These are phyloP conservation scores for Naganishia sp. DNA, from an alignment of 1,284 basidiomycete species.

Conservation along the genomic window DNA sequence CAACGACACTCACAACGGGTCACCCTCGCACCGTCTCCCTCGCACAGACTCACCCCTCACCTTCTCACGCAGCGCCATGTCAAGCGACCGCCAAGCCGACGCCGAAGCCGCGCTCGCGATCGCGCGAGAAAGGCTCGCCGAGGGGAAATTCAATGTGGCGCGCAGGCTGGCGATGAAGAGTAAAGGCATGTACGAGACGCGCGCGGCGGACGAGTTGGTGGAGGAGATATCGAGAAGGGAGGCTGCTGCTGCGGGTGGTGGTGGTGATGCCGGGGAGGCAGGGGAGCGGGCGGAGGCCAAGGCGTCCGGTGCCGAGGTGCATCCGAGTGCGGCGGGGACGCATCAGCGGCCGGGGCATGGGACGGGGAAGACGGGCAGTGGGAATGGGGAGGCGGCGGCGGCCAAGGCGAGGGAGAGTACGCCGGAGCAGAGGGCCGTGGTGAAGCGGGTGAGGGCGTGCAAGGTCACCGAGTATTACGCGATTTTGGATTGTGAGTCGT, in stretches of 20 bases:
- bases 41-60: too few species aligned
- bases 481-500: slow-evolving; percentile 65
- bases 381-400: slow-evolving; percentile 34
- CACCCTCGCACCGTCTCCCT: too few species aligned
- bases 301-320: slow-evolving; percentile 49
- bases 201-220: slow-evolving; percentile 64
- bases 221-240: slow-evolving; percentile 42
- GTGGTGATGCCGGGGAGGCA: slow-evolving; percentile 36
- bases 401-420: slow-evolving; percentile 77
- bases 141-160: slow-evolving; percentile 72
- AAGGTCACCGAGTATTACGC: slow-evolving; percentile 91
- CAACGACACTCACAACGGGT: too few species aligned
- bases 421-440: slow-evolving; percentile 76
- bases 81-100: slow-evolving; percentile 65
- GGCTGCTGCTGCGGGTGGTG: slow-evolving; percentile 39
- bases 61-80: slow-evolving; percentile 5
- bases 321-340: slow-evolving; percentile 47
- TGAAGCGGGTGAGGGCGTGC: slow-evolving; percentile 82
- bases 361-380: slow-evolving; percentile 14
- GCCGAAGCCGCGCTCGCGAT: slow-evolving; percentile 76
- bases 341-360: slow-evolving; percentile 43
- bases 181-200: slow-evolving; percentile 76
- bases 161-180: slow-evolving; percentile 90
- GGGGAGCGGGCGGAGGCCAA: slow-evolving; percentile 35
- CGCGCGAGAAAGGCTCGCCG: slow-evolving; percentile 69